These are phyloP conservation scores for Geotrichum aggregatum DNA, from an alignment of 1,139 yeast species.

Conservation along the genomic window DNA sequence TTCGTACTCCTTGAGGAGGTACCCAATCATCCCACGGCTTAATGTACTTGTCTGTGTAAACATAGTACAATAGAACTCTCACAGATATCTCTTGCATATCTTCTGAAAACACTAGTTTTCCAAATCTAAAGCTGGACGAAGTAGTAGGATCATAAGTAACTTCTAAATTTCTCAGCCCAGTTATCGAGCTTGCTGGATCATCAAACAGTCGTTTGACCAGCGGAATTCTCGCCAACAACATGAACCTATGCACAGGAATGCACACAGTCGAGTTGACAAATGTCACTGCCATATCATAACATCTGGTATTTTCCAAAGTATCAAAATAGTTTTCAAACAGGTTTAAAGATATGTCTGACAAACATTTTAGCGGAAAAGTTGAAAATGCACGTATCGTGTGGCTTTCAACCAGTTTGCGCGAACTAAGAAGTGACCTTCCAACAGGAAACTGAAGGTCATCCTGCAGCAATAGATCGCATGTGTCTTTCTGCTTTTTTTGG, in stretches of 20 bases:
- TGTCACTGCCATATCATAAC: conserved; percentile 26
- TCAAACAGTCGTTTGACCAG: conserved; percentile 21
- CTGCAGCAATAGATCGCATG: conserved; percentile 6
- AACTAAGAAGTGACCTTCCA: conserved; percentile 12
- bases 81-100: conserved; percentile 33
- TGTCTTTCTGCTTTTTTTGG: conserved; percentile 15
- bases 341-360: neutral
- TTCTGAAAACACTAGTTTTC: conserved; percentile 13
- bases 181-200: conserved; percentile 1
- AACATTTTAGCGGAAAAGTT: conserved; percentile 24
- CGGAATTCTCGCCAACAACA: conserved; percentile 25
- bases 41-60: conserved; percentile 46
- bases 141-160: conserved; percentile 11
- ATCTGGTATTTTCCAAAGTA: conserved; percentile 10
- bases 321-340: neutral
- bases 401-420: conserved; percentile 1
- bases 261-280: conserved; percentile 20
- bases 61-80: conserved; percentile 41
- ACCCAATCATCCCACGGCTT: conserved; percentile 38
- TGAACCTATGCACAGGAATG: conserved; percentile 31
- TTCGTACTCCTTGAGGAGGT: conserved; percentile 12
- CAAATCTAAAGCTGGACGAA: conserved; percentile 4
- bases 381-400: conserved; percentile 7
- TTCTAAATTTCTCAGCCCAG: conserved; percentile 11
- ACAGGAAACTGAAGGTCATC: conserved; percentile 10